phyloP scores from a whole-genome alignment of 2,329 filamentous ascomycete species.

The Sporothrix phasma region DNA sequence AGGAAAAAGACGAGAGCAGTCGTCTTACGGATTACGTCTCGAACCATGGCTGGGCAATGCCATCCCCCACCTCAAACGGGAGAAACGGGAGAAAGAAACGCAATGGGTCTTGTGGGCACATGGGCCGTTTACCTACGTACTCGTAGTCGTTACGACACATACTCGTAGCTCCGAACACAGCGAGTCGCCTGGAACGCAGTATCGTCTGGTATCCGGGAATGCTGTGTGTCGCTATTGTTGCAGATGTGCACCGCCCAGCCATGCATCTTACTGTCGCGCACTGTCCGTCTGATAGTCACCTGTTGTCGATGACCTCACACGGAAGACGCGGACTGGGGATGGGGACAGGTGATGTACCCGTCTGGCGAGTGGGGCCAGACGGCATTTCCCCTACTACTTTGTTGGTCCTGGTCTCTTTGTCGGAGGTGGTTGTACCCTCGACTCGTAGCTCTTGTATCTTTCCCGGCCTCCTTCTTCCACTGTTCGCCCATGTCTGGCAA shows the following conservation, averaged over 20 bases:
- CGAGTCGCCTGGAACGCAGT: not conserved
- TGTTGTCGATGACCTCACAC: conserved; percentile 4
- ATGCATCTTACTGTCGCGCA: not conserved
- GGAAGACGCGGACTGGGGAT: conserved; percentile 8
- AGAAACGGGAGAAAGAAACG: not conserved
- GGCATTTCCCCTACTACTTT: not conserved
- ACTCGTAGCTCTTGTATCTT: no score
- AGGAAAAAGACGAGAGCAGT: not conserved
- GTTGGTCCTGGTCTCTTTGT: not conserved
- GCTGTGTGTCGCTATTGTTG: not conserved
- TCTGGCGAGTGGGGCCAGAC: conserved; percentile 3
- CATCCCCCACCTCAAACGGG: not conserved
- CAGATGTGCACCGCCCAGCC: not conserved
- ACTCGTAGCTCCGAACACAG: not conserved
- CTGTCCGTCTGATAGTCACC: not conserved
- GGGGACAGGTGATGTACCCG: conserved; percentile 6
- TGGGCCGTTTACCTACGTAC: not conserved
- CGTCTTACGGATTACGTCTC: conserved; percentile 3
- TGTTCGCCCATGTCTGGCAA: not conserved
- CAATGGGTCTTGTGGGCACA: not conserved
- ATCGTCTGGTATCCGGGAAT: not conserved
- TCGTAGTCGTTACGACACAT: not conserved
- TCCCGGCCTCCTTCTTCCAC: not conserved
- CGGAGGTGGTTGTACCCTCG: no score
- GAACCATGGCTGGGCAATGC: not conserved